Evolutionary conservation across 805 yeast species (phyloP).

Genomic region (Metschnikowia reukaufii): DNA sequence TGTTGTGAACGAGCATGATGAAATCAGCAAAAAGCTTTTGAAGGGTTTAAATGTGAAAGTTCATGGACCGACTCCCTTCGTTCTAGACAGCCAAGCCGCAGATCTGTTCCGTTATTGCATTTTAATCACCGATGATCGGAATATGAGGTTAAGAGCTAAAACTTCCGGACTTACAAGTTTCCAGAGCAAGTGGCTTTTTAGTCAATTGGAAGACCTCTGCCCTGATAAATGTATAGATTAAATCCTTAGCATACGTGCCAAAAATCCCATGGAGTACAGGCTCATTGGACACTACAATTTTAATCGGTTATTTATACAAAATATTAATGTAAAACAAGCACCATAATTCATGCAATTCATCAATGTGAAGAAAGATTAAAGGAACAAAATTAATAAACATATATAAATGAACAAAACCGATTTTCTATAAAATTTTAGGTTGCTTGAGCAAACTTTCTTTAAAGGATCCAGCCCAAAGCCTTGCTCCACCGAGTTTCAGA

Average conservation of each 20-base stretch:
- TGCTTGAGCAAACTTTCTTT: background rate
- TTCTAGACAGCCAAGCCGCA: constrained; percentile 38
- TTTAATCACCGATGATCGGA: constrained; percentile 70
- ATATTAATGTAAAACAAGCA: background rate
- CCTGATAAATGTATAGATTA: constrained; percentile 53
- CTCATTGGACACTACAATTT: constrained; percentile 4
- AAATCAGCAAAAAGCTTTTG: constrained; percentile 38
- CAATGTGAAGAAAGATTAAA: background rate
- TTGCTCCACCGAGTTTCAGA: constrained; percentile 17
- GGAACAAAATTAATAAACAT: background rate
- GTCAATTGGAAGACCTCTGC: constrained; percentile 46
- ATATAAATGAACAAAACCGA: background rate
- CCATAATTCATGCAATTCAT: background rate
- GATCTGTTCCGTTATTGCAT: constrained; percentile 54
- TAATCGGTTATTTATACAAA: background rate
- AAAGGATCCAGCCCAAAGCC: constrained; percentile 17
- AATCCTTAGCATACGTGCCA: constrained; percentile 4
- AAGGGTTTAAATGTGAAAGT: constrained; percentile 33
- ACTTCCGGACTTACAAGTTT: constrained; percentile 53
- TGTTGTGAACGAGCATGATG: constrained; percentile 45
- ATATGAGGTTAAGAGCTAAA: constrained; percentile 66
- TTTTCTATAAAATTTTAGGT: too few relatives aligned
- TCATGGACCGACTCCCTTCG: constrained; percentile 18
- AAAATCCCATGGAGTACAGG: background rate
- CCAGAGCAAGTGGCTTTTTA: constrained; percentile 62